Evolutionary conservation across 768 basidiomycete genomes (phyloP), one percentile per base, ranked within the genome.

Genomic region (Dendrothele bispora): DNA sequence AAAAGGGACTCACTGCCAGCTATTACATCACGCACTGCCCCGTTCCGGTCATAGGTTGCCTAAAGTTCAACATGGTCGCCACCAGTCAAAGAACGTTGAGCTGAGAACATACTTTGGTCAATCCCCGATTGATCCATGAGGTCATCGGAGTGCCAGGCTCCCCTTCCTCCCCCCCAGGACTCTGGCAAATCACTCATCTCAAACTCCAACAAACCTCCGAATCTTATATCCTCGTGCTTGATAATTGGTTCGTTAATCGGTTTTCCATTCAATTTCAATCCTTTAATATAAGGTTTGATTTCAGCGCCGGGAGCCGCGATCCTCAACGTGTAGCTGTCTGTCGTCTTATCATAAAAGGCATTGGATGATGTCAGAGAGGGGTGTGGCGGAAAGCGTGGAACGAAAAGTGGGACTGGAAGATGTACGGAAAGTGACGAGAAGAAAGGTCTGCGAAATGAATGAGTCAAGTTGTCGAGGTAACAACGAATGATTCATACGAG

Each of bases 231-330:
- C n/a, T 72, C 73, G 51, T 91, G 88, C 10, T 47, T 62, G 24
- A 91, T 74, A 28, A 85, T 56, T 1, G 86, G 83, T 3, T 50
- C 56, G 28, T 28, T 24, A 12, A 80, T 56, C 7, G 41, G 28
- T 3, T 57, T 55, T 0, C 83, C 85, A 53, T 91, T 77, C 12
- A 91, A 61, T 0, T 61, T 74, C 28, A 91, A 55, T 0, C 75
- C 75, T 43, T 77, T 75, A 46, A 93, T 69, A 56, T 84, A 91
- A 1, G 75, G 79, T 26, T 78, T 80, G 2, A 68, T 69, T 1
- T 76, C 63, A 0, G 86, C 88, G 14, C 84, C 86, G 0, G 63
- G 47, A 0, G 88, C 79, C 0, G 60, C 57, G 50, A 92, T 80
- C 0, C 65, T 72, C 17, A 92, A 65, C 14, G 32, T 62, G 41